Conservation (phyloP, 2,329 filamentous ascomycete genomes). For the Colletotrichum tamarilloi region DNA sequence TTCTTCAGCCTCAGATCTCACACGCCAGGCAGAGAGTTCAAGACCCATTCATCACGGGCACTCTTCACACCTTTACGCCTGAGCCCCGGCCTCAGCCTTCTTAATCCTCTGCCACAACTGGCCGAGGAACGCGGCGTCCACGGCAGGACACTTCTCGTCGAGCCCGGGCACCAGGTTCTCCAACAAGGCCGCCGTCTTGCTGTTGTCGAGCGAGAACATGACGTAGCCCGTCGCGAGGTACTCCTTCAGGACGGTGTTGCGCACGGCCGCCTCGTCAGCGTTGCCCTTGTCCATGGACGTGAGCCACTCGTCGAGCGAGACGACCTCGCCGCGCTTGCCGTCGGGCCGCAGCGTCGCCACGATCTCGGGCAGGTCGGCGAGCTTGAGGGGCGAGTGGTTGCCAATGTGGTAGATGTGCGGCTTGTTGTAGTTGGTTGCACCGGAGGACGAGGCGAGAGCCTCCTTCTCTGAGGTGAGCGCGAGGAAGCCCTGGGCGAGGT, state of each 20-base stretch:
- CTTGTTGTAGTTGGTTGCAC: conserved; percentile 24
- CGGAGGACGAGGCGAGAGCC: background rate
- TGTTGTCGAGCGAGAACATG: conserved; percentile 41
- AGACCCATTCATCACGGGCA: background rate
- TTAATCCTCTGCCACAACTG: background rate
- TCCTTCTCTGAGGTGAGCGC: background rate
- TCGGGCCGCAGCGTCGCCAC: conserved; percentile 36
- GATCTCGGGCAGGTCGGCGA: conserved; percentile 38
- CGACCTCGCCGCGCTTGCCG: conserved; percentile 25
- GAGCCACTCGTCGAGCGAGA: conserved; percentile 37
- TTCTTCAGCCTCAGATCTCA: background rate
- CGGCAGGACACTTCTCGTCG: conserved; percentile 36
- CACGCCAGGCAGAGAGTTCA: background rate
- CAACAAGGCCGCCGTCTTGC: conserved; percentile 35
- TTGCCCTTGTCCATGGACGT: conserved; percentile 26
- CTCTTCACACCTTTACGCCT: background rate
- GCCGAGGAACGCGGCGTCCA: conserved; percentile 37
- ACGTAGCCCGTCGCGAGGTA: conserved; percentile 39
- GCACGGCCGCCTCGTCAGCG: conserved; percentile 35
- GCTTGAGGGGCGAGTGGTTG: conserved; percentile 39
- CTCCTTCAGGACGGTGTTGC: conserved; percentile 38
- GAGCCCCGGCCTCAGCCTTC: background rate
- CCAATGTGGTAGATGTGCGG: conserved; percentile 39
- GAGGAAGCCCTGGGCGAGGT: conserved; percentile 32
- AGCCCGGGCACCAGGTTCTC: conserved; percentile 36